These are phyloP conservation scores for Centaurea solstitialis DNA, from an alignment of 129 eudicot species.

Conservation along the genomic window DNA sequence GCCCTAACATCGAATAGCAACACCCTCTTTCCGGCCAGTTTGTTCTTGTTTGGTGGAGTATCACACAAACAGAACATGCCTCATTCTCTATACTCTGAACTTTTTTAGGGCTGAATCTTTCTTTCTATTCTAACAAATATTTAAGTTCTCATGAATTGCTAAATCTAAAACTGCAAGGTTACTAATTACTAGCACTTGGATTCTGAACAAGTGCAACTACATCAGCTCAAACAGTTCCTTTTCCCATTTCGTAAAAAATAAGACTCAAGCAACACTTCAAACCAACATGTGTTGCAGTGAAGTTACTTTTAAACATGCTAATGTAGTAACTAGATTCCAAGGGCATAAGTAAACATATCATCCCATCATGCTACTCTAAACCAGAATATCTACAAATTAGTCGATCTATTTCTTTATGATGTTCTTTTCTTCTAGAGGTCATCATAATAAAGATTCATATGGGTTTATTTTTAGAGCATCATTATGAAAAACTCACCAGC, in stretches of 20 bases:
- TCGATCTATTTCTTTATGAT: background rate
- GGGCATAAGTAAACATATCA: background rate
- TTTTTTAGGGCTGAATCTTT: background rate
- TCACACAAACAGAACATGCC: background rate
- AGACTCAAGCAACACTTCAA: no score
- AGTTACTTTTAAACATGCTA: background rate
- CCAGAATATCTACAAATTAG: background rate
- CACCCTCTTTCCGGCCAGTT: background rate
- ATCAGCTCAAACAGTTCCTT: background rate
- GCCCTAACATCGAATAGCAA: no score
- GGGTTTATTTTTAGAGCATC: background rate
- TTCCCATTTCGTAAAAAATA: no score
- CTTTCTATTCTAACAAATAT: background rate
- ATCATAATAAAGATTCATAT: background rate
- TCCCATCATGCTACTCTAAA: background rate
- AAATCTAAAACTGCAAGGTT: conserved; percentile 8
- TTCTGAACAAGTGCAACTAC: background rate
- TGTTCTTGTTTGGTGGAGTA: background rate
- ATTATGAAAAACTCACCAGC: conserved; percentile 59
- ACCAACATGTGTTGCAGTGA: background rate
- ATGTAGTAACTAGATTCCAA: conserved; percentile 13
- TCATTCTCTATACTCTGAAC: background rate
- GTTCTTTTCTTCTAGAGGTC: background rate
- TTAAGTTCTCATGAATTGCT: conserved; percentile 11
- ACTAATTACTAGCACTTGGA: background rate